Percentiles rank a stretch among this genome's conserved stretches.
phyloP scores from a whole-genome alignment of 2,329 filamentous ascomycete species.

The Aspergillus sp. region DNA sequence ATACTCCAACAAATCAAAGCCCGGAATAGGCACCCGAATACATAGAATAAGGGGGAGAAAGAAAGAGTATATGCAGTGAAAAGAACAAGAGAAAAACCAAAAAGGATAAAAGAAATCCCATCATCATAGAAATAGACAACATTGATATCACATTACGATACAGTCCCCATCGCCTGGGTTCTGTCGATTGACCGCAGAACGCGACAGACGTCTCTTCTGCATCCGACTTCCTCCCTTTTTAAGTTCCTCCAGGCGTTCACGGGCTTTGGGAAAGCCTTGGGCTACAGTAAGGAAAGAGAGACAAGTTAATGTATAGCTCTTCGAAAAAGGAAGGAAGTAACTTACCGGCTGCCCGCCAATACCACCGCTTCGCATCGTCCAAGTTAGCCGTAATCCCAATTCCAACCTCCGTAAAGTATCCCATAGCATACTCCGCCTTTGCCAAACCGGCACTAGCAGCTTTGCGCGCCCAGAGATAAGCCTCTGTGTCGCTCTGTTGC shows the following conservation, averaged over 20 bases:
- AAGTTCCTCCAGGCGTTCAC: slow-evolving; percentile 85
- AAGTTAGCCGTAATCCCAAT: slow-evolving; percentile 79
- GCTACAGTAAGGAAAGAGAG: slow-evolving; percentile 44
- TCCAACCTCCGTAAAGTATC: slow-evolving; percentile 91
- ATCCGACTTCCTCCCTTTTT: slow-evolving; percentile 67
- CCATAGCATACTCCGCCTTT: slow-evolving; percentile 97
- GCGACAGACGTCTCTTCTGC: slow-evolving; percentile 68
- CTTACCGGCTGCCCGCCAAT: slow-evolving; percentile 93
- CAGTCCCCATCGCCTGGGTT: slow-evolving; percentile 88
- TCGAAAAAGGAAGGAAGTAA: background rate
- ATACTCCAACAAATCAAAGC: too few relatives aligned
- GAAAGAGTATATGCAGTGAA: too few relatives aligned
- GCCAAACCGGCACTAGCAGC: slow-evolving; percentile 78
- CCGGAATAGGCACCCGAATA: too few relatives aligned
- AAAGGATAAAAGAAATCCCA: too few relatives aligned
- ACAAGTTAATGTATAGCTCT: slow-evolving; percentile 4
- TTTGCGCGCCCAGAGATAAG: slow-evolving; percentile 93
- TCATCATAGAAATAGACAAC: too few relatives aligned
- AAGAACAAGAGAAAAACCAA: background rate
- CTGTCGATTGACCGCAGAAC: slow-evolving; percentile 71
- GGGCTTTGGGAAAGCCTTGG: slow-evolving; percentile 88
- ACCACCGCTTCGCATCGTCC: slow-evolving; percentile 97
- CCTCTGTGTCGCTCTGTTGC: slow-evolving; percentile 87
- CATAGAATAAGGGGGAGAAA: too few relatives aligned
- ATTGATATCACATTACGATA: slow-evolving; percentile 34